phyloP scores from a whole-genome alignment of 2,329 filamentous ascomycete genomes.

The Diaporthe citri region DNA sequence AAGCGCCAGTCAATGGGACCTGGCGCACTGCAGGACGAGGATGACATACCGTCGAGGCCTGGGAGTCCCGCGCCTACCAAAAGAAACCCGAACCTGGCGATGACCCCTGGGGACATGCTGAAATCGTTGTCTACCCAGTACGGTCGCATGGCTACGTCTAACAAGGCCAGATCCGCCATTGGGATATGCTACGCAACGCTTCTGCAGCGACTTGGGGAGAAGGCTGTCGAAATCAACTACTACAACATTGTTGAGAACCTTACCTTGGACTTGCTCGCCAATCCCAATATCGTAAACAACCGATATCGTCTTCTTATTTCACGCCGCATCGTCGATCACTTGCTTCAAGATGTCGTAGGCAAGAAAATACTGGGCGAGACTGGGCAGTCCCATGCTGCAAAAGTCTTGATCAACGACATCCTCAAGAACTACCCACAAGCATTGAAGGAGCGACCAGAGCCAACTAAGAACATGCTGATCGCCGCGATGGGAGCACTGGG shows the following conservation, averaged over 20 bases:
- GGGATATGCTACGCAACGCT: slow-evolving; percentile 89
- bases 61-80: slow-evolving; percentile 79
- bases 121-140: slow-evolving; percentile 86
- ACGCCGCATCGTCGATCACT: slow-evolving; percentile 84
- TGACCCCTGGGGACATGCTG: slow-evolving; percentile 83
- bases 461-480: slow-evolving; percentile 86
- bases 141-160: slow-evolving; percentile 80
- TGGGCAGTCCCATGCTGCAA: slow-evolving; percentile 86
- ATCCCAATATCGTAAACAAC: slow-evolving; percentile 81
- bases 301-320: slow-evolving; percentile 89
- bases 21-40: slow-evolving; percentile 76
- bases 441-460: slow-evolving; percentile 87
- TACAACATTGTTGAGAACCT: slow-evolving; percentile 84
- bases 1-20: slow-evolving; percentile 73
- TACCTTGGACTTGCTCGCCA: slow-evolving; percentile 82
- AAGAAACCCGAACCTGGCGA: slow-evolving; percentile 78
- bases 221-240: slow-evolving; percentile 86
- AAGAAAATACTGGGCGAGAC: slow-evolving; percentile 87
- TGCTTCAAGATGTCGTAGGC: slow-evolving; percentile 87
- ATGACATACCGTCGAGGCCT: slow-evolving; percentile 74
- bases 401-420: slow-evolving; percentile 85
- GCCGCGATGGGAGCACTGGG: slow-evolving; percentile 83
- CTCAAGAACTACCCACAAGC: slow-evolving; percentile 95
- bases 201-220: slow-evolving; percentile 82
- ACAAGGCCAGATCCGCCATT: slow-evolving; percentile 84